phyloP scores from a whole-genome alignment of 176 grass and related monocot genomes.

The Echinochloa phyllopogon region DNA sequence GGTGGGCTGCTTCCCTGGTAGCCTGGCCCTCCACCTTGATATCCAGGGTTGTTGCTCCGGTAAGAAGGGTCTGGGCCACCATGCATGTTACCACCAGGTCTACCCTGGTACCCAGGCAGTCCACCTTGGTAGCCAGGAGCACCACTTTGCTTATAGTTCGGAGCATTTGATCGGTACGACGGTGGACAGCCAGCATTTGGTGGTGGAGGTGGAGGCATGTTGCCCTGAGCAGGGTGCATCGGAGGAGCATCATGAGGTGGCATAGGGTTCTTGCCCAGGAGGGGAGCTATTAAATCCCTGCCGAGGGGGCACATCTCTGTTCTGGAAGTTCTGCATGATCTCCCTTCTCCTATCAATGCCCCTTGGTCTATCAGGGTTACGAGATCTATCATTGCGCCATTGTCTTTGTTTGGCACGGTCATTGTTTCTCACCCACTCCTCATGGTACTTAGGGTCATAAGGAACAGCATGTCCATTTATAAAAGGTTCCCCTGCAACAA shows the following conservation, averaged over 20 bases:
- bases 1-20: constrained; percentile 45
- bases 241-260: constrained; percentile 43
- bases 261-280: constrained; percentile 24
- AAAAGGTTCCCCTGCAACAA: constrained; percentile 54
- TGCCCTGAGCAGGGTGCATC: constrained; percentile 30
- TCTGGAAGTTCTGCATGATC: constrained; percentile 73
- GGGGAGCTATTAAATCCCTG: constrained; percentile 36
- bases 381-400: constrained; percentile 70
- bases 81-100: constrained; percentile 37
- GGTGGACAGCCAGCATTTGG: constrained; percentile 27
- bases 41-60: constrained; percentile 48
- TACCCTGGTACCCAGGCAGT: constrained; percentile 44
- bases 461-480: constrained; percentile 87
- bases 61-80: constrained; percentile 47
- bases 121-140: constrained; percentile 41
- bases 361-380: constrained; percentile 77
- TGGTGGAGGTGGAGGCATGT: constrained; percentile 34
- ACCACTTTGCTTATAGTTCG: constrained; percentile 51
- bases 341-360: constrained; percentile 75
- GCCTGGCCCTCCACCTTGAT: constrained; percentile 46
- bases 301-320: constrained; percentile 41
- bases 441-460: constrained; percentile 86
- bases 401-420: constrained; percentile 50
- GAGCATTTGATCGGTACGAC: constrained; percentile 42
- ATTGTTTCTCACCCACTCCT: constrained; percentile 89